phyloP scores from a whole-genome alignment of 2,329 filamentous ascomycete species.

The Trichophyton benhamiae region DNA sequence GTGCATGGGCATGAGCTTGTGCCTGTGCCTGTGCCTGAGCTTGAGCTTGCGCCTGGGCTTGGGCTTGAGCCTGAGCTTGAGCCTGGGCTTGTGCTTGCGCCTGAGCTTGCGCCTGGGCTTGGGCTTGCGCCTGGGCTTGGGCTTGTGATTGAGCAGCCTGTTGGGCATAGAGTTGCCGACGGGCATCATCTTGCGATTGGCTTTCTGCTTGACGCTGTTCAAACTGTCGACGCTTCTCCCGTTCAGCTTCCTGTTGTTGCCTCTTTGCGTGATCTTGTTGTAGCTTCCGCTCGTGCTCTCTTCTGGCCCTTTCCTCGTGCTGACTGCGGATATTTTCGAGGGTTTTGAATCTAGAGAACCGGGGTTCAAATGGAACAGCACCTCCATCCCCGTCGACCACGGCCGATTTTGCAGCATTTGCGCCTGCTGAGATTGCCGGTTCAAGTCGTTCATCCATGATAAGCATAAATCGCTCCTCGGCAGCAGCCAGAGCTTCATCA shows the following conservation, averaged over 20 bases:
- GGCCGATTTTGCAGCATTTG: conserved; percentile 47
- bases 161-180: conserved; percentile 31
- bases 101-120: conserved; percentile 10
- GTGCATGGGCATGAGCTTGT: not conserved
- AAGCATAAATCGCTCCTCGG: conserved; percentile 85
- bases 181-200: conserved; percentile 29
- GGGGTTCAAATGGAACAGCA: conserved; percentile 63
- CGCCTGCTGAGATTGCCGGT: conserved; percentile 44
- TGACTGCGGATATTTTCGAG: conserved; percentile 72
- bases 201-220: conserved; percentile 35
- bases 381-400: conserved; percentile 62
- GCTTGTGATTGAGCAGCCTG: conserved; percentile 38
- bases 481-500: conserved; percentile 81
- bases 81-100: conserved; percentile 34
- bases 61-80: conserved; percentile 13
- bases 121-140: conserved; percentile 20
- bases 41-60: conserved; percentile 6
- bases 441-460: conserved; percentile 73
- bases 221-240: conserved; percentile 36
- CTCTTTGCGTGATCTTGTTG: conserved; percentile 40
- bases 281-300: conserved; percentile 36
- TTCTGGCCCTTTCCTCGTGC: conserved; percentile 54
- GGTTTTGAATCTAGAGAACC: conserved; percentile 84
- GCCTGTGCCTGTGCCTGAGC: not conserved
- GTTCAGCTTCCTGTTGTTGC: conserved; percentile 37